Evolutionary conservation across 78 protist species (phyloP), one percentile per base, ranked within the genome.

Genomic region (Dictyostelium purpureum): DNA sequence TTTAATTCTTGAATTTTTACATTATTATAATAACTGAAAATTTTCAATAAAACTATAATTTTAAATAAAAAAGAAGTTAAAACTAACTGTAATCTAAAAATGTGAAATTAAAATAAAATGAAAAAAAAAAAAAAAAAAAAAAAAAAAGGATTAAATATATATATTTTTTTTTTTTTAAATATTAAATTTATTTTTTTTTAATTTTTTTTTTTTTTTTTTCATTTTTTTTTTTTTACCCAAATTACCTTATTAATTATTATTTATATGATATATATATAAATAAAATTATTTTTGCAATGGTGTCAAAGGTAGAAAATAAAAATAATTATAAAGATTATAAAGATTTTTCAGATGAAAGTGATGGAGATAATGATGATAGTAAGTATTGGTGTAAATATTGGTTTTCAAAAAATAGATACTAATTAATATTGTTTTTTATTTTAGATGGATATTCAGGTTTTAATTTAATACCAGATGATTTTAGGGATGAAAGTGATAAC

Each of bases 381-480:
- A 61, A 28, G 67, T 28, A 1, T 26, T 24, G n/a, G 12, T 2
- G 0, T 14, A 14, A 3, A 47, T 47, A 16, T 47, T 14, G 1
- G 12, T 1, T 47, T 14, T 47, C 7, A 47, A 14, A 47, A 47
- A 10, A 47, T 16, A 47, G 7, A 16, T 47, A 14, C 52, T 47
- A 14, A 47, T 16, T 16, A 47, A 10, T 24, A 10, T 26, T 26
- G n/a, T 2, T 57, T 56, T 7, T 24, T 24, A 56, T n/a, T 56
- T n/a, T 56, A 63, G 75, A 67, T 40, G 75, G 38, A 37, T 67
- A 67, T 40, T 21, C 75, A 67, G 91, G 91, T 12, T 85, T 73
- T 61, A 78, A 85, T 56, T 54, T 70, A 43, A 85, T 85, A 85
- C 91, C 91, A 37, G 45, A 65, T 42, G 81, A 54, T 10, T 21